Evolutionary conservation across 2,329 filamentous ascomycete genomes (phyloP), one percentile per base, ranked within the genome.

Genomic region (Cladosporium sp.): DNA sequence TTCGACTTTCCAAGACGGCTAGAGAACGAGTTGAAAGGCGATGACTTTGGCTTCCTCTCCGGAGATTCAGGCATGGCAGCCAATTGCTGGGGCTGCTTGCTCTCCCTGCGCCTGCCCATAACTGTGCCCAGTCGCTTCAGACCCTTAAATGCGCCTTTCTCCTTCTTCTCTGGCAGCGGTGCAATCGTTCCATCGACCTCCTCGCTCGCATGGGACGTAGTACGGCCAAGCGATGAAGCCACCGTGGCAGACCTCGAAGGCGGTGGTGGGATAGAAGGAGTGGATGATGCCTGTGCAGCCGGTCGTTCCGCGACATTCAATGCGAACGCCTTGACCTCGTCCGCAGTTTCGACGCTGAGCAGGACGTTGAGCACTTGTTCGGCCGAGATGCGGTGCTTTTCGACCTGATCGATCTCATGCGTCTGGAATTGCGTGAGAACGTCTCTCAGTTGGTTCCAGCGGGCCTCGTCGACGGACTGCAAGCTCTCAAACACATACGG

Each of bases 401-500:
- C 91, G 18, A 94, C 88, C 71, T 92, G 88, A 75, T 99, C 95
- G 32, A 92, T 87, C 77, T 98, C 94, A 76, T 96, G 90, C 0
- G 95, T 99, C 78, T 96, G 90, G 73, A 94, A 91, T 74, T 97
- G 93, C 0, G 95, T 98, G 67, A 99, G 85, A 49, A 92, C 87
- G 78, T 98, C 94, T 68, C 94, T 90, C 67, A 99, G 84, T 74
- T 96, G 90, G 78, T 97, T 97, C 71, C 96, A 83, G 65, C 95
- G 88, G 72, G 87, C 89, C 81, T 99, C 95, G 75, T 99, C 95
- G 36, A 96, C 83, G 6, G 92, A 90, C 77, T 99, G 95, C 30
- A 99, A 86, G 68, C 90, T 91, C 79, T 99, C 95, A 75, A 96
- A 97, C 68, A 97, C 90, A 78, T 92, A 98, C 1, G 95, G 95